Base-by-base conservation (phyloP, 1,284 basidiomycete species). In the Fomes fomentarius region DNA sequence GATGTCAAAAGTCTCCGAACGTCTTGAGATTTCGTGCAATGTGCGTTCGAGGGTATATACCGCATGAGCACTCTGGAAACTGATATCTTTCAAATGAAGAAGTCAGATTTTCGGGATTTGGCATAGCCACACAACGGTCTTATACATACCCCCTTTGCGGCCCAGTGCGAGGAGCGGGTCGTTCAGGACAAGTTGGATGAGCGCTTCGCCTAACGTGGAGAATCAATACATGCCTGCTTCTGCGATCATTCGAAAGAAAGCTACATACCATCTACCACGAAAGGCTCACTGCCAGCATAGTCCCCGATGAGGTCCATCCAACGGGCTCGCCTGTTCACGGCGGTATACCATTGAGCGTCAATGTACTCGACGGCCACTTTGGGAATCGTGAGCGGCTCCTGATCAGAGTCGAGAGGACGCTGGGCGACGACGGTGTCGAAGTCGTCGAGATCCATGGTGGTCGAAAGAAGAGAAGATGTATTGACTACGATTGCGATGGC, bases 251-350 rank as follows among this genome's bases (percentile, higher is more conserved):
- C 15, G 40, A 34, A 17, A 12, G 43, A 26, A 12, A 54, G 17
- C 7, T 34, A n/a, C 46, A 39, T 62, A 82, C 86, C 86, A 66
- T 89, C 84, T 49, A 89, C 72, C 25, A 87, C 64, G 63, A 89
- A 89, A n/a, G 76, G 74, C 63, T 89, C 86, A 31, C 67, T 76
- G 1, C 87, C 87, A 28, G 82, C 86, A 64, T 85, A 88, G 64
- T 88, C 87, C 12, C 85, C 85, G 26, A 89, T 69, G 3, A 88
- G 72, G 63, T 88, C 85, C 84, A 88, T 87, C 79, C 82, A 84
- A 61, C 83, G 65, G 4, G 77, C 78, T 17, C 70, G 47, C 35
- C 66, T 50, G 53, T 56, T 68, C 7, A 60, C 40, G 11, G 41
- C 30, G 12, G 61, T 61, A 35, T 71, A 71, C 70, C 69, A 71